phyloP scores from a whole-genome alignment of 176 grass and related monocot species.

The Canna indica region DNA sequence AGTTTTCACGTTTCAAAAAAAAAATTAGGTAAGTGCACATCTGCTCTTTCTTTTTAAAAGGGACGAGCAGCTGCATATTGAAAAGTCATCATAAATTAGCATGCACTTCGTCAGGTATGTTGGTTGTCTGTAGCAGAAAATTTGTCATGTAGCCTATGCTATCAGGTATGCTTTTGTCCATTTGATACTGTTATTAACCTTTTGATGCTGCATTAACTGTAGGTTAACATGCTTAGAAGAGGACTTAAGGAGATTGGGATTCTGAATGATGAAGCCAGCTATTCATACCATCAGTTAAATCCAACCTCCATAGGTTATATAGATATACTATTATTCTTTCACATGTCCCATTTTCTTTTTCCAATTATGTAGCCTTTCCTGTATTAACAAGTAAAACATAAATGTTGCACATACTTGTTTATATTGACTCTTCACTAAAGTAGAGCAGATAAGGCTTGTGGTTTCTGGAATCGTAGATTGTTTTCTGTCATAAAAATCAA shows the following conservation, averaged over 20 bases:
- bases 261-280: slow-evolving; percentile 46
- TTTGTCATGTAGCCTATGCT: background rate
- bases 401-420: background rate
- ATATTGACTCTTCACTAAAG: no score
- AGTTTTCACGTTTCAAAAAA: no score
- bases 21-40: no score
- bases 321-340: background rate
- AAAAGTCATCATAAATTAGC: background rate
- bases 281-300: slow-evolving; percentile 74
- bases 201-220: slow-evolving; percentile 6
- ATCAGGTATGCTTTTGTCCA: background rate
- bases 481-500: no score
- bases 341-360: slow-evolving; percentile 14
- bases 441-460: no score
- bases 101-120: background rate
- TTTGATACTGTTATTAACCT: background rate
- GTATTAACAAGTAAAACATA: background rate
- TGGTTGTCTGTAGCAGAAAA: background rate
- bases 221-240: slow-evolving; percentile 68
- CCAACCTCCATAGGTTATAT: slow-evolving; percentile 78
- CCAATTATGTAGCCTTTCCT: background rate
- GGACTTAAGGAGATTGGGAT: slow-evolving; percentile 79
- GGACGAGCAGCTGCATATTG: background rate
- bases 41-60: background rate
- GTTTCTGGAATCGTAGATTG: no score